These are phyloP conservation scores for Trametes sanguinea DNA, from an alignment of 768 basidiomycete species.

Conservation along the genomic window DNA sequence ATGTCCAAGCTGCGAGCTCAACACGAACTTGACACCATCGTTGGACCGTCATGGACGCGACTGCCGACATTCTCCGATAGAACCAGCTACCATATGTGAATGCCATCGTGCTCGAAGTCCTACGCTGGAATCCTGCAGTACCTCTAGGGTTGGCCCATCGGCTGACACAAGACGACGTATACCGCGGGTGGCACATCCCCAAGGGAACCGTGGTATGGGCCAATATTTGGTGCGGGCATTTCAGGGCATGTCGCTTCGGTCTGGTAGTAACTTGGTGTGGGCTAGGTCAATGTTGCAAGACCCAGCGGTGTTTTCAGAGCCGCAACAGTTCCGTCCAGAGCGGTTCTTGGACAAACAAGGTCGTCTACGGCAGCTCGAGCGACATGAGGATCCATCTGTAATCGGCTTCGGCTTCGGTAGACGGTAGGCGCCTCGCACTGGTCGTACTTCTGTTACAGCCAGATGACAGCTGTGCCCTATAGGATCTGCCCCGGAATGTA, in stretches of 20 bases:
- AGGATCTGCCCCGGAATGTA: conserved; percentile 35
- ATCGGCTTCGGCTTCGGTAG: conserved; percentile 29
- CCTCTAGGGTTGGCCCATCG: conserved; percentile 31
- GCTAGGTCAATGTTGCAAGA: conserved; percentile 35
- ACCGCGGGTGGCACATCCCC: conserved; percentile 31
- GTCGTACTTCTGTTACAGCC: no score
- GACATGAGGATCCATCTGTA: conserved; percentile 24
- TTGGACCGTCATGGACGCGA: conserved; percentile 8
- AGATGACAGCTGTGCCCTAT: not conserved
- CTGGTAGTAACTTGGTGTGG: not conserved
- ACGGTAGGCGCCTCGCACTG: conserved; percentile 9
- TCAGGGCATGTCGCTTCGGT: not conserved
- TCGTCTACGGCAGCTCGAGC: conserved; percentile 13
- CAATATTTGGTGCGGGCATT: conserved; percentile 32
- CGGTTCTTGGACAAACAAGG: conserved; percentile 26
- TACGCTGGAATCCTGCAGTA: conserved; percentile 34
- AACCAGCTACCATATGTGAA: conserved; percentile 14
- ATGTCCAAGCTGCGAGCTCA: conserved; percentile 32
- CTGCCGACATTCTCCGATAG: conserved; percentile 18
- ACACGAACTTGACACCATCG: conserved; percentile 31
- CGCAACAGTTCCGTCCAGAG: conserved; percentile 32
- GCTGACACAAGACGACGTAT: conserved; percentile 31
- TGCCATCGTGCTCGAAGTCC: conserved; percentile 28
- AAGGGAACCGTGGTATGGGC: conserved; percentile 33
- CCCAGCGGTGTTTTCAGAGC: conserved; percentile 29